Evolutionary conservation across 73 alveolate species (phyloP), one percentile per base, ranked within the genome.

Genomic region (Loxodes magnus): DNA sequence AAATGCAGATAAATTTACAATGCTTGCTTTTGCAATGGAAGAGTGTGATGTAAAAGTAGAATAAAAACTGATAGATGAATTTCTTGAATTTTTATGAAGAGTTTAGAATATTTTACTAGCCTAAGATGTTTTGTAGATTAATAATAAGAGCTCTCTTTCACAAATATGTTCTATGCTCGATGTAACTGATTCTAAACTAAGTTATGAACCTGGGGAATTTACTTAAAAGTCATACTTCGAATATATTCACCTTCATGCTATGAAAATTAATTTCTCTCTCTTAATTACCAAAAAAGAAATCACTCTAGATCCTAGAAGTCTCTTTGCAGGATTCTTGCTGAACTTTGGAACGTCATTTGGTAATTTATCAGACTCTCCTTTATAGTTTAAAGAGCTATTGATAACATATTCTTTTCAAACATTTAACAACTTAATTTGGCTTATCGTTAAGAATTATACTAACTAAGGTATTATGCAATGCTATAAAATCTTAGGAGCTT

Each of bases 401-500:
- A n/a, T 74, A 21, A 43, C 27, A 39, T 36, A 74, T 48, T 44
- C 68, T 0, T 74, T 68, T 69, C 55, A 59, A 14, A 44, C 88
- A 4, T 50, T 56, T n/a, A 22, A 51, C 3, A 37, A 39, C 0
- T 30, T 74, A 1, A 9, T 12, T 2, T 10, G 38, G 21, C 56
- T 35, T 31, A 42, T 74, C 35, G 41, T 37, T 20, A 56, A 57
- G 34, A 74, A 83, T 50, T 82, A 77, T 54, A 61, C 58, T 14
- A 27, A 77, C 27, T 79, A 87, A 68, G 94, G 93, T 22, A 71
- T 78, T 9, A 15, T 63, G 35, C 88, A 87, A 59, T 56, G 77
- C 36, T 82, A 82, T 35, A 87, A 87, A 53, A 53, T 87, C 2
- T 10, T 87, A 6, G 97, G 97, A 5, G 44, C 82, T 34, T 43